phyloP scores from a whole-genome alignment of 345 rosid genomes.

The Aquilaria malaccensis region DNA sequence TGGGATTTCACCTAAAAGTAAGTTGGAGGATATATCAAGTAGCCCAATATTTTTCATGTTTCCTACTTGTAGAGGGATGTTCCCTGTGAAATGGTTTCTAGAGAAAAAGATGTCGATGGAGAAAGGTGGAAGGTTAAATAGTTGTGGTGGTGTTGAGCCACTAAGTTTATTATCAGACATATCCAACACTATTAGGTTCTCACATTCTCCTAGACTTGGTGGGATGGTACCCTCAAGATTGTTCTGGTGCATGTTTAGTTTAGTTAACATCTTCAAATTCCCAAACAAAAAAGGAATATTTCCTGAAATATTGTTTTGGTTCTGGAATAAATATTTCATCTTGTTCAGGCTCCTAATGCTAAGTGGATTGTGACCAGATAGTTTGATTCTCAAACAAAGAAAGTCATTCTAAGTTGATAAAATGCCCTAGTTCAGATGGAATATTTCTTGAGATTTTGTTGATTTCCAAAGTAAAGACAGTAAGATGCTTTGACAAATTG shows the following conservation, averaged over 20 bases:
- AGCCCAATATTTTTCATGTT: not conserved
- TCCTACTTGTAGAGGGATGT: not conserved
- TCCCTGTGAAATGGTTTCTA: not conserved
- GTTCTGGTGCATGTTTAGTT: not conserved
- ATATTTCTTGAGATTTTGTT: conserved; percentile 1
- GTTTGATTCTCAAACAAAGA: accelerated
- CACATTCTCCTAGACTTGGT: not conserved
- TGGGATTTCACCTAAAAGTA: no score
- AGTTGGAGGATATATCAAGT: not conserved
- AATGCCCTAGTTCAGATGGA: not conserved
- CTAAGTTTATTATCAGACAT: not conserved
- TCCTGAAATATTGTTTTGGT: not conserved
- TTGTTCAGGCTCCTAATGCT: not conserved
- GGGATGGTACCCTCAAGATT: conserved; percentile 3
- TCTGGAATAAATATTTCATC: not conserved
- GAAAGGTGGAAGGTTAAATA: not conserved
- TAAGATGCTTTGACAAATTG: not conserved
- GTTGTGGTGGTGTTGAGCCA: not conserved
- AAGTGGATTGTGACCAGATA: not conserved
- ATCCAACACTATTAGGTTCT: accelerated
- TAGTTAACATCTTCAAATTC: not conserved
- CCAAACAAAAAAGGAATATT: not conserved
- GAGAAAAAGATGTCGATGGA: accelerated
- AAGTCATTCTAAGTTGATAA: conserved; percentile 3
- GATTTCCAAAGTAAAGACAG: not conserved